These are phyloP conservation scores for Coriaria nepalensis DNA, from an alignment of 306 rosid species.

Conservation along the genomic window DNA sequence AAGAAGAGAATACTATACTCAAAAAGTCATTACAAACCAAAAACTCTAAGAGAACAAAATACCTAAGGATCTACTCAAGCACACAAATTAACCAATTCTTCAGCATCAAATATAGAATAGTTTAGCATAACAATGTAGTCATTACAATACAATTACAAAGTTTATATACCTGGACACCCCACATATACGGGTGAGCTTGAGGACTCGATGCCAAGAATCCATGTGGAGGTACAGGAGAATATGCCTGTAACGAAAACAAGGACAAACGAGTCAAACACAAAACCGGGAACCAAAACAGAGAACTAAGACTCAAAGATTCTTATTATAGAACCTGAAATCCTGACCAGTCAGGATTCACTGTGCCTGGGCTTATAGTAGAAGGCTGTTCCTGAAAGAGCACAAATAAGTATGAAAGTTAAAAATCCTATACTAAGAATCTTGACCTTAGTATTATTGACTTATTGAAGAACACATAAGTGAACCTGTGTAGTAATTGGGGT, in stretches of 20 bases:
- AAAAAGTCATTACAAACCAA: no score
- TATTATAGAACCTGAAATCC: constrained; percentile 63
- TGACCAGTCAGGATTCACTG: constrained; percentile 90
- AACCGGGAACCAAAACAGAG: constrained; percentile 12
- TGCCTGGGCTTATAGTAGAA: constrained; percentile 43
- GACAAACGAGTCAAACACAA: constrained; percentile 21
- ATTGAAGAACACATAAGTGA: constrained; percentile 16
- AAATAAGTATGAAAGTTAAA: constrained; percentile 9
- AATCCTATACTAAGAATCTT: constrained; percentile 1
- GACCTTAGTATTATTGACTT: constrained; percentile 6
- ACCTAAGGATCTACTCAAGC: no score
- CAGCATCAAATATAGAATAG: no score
- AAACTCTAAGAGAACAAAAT: no score
- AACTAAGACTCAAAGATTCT: constrained; percentile 11
- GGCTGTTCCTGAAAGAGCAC: constrained; percentile 55
- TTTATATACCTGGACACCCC: constrained; percentile 88
- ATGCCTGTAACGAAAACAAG: constrained; percentile 41
- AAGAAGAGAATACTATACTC: no score
- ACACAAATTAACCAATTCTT: no score
- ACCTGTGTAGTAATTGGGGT: constrained; percentile 69
- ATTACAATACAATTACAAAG: not conserved
- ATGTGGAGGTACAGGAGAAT: constrained; percentile 89
- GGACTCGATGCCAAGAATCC: constrained; percentile 89
- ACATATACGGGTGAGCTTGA: constrained; percentile 93
- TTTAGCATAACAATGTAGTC: no score